phyloP scores from a whole-genome alignment of 2,329 filamentous ascomycete genomes.

The Aspergillus sojae region DNA sequence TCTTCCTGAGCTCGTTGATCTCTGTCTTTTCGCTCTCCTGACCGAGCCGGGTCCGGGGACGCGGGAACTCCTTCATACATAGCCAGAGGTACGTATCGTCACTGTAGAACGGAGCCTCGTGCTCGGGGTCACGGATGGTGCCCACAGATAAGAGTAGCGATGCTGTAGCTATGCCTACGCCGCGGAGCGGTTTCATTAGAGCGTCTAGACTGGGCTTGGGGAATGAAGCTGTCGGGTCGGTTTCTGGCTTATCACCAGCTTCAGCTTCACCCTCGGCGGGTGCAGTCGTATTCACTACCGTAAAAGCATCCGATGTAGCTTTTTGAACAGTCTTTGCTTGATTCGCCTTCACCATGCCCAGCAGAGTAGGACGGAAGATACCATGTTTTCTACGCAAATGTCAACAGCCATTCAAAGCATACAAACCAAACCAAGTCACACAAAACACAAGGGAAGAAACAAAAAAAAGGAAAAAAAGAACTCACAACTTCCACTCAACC shows the following conservation, averaged over 20 bases:
- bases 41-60: not conserved
- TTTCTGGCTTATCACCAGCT: too few species aligned
- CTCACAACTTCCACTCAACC: constrained; percentile 51
- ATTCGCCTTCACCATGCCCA: constrained; percentile 45
- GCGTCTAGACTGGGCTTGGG: constrained; percentile 36
- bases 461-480: constrained; percentile 3
- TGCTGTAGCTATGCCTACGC: constrained; percentile 47
- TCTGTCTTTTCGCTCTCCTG: not conserved
- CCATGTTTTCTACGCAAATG: constrained; percentile 40
- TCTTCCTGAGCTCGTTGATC: constrained; percentile 10
- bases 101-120: constrained; percentile 44
- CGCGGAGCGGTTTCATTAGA: constrained; percentile 40
- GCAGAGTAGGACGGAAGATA: constrained; percentile 40
- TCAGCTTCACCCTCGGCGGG: constrained; percentile 3
- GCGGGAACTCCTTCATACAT: constrained; percentile 28
- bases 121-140: constrained; percentile 13
- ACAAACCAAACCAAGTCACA: constrained; percentile 19
- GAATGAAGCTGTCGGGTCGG: constrained; percentile 18
- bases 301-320: constrained; percentile 33
- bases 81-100: constrained; percentile 48
- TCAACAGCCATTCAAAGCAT: not conserved
- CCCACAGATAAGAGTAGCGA: constrained; percentile 45
- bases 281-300: constrained; percentile 13
- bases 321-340: constrained; percentile 25
- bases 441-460: not conserved